Evolutionary conservation across 345 rosid species (phyloP), one percentile per base, ranked within the genome.

Genomic region (Boechera stricta): DNA sequence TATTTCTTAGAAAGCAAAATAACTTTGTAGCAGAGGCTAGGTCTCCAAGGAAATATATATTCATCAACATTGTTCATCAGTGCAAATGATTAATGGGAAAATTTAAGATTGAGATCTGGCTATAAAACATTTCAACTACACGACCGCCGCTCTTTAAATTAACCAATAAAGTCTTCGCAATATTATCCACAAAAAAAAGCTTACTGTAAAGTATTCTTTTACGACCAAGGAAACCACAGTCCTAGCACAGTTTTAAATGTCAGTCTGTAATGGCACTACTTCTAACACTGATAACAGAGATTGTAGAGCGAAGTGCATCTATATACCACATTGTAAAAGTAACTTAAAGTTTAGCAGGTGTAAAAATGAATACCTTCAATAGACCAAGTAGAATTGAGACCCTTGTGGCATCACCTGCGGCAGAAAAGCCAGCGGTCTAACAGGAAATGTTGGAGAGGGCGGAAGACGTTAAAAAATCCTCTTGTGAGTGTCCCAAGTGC

Each of bases 351-450:
- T 15, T 32, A 29, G 39, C 33, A 51, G 5, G 42, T 44, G 59
- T 5, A 24, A 36, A 47, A 41, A 59, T 49, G 45, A 38, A 51
- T 79, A 94, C 98, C 96, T 94, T 94, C 68, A 91, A 69, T 41
- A 90, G 62, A 65, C 96, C 98, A 76, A 94, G 90, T 61, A 94
- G 77, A 72, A 94, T 90, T 47, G 98, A 94, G 82, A 89, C 98
- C 68, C 96, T 80, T 26, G 98, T 94, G 73, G 98, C 98, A 87
- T 94, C 98, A 41, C 91, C 85, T 64, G 98, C 98, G 5, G 91
- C 94, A 67, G 98, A 87, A 71, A 91, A 94, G 79, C 98, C 97
- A 77, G 98, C 98, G 70, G 82, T 89, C 98, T 94, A 71, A 76
- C 67, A 81, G 15, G 47, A 39, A 28, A 77, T 64, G 47, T 78